Evolutionary conservation across 2,329 filamentous ascomycete species (phyloP).

Genomic region (Calonectria multiphialidica): DNA sequence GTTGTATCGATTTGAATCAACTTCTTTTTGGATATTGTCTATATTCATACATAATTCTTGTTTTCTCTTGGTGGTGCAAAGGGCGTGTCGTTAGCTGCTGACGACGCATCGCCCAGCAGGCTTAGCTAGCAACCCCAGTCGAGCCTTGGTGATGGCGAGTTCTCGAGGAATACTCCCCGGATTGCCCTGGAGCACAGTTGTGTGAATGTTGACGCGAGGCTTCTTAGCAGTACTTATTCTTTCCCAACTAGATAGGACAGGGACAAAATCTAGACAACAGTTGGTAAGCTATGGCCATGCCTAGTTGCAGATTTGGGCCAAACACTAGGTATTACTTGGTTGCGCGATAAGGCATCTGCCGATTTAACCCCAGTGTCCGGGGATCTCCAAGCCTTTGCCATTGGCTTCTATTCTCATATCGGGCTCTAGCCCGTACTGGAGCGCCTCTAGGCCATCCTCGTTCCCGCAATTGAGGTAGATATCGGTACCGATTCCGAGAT

Average conservation of each 20-base stretch:
- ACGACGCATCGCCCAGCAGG: neutral
- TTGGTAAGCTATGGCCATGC: neutral
- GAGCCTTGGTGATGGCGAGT: neutral
- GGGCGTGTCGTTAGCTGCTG: neutral
- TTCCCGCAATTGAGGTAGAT: neutral
- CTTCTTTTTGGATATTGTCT: neutral
- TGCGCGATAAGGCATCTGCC: neutral
- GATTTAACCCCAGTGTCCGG: neutral
- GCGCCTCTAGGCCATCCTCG: neutral
- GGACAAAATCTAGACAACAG: neutral
- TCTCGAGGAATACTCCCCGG: neutral
- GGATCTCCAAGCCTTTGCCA: neutral
- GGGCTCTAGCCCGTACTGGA: neutral
- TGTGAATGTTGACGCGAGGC: neutral
- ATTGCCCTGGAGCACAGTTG: too few species aligned
- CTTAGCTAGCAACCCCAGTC: neutral
- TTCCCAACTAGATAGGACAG: neutral
- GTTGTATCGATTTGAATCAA: neutral
- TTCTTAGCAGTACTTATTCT: neutral
- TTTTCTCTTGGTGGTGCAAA: neutral
- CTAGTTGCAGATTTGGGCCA: constrained; percentile 2
- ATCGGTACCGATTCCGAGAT: neutral
- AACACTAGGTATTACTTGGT: neutral
- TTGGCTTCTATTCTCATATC: neutral
- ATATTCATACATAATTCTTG: neutral